phyloP scores from a whole-genome alignment of 2,329 filamentous ascomycete genomes.

The Sarocladiaceae sp. region DNA sequence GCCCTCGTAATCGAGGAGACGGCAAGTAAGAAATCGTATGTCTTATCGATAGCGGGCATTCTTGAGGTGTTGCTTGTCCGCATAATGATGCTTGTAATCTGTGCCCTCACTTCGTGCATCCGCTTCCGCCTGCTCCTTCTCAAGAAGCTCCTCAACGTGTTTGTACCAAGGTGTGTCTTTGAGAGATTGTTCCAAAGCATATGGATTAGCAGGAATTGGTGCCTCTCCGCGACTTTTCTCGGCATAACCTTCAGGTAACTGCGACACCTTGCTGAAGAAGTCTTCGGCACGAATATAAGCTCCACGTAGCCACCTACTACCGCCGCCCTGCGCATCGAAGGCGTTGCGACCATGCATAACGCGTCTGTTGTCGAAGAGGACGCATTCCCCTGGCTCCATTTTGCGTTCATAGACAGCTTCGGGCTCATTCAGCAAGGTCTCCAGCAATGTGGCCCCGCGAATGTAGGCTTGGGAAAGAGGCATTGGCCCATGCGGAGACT shows the following conservation, averaged over 20 bases:
- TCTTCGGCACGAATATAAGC: slow-evolving; percentile 66
- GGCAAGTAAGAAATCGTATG: no score
- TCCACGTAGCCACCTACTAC: slow-evolving; percentile 78
- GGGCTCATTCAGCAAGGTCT: slow-evolving; percentile 51
- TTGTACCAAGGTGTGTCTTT: background rate
- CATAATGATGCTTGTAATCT: slow-evolving; percentile 15
- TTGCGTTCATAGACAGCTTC: slow-evolving; percentile 64
- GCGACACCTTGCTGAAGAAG: slow-evolving; percentile 31
- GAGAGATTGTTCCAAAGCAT: background rate
- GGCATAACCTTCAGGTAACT: slow-evolving; percentile 24
- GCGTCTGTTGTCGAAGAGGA: slow-evolving; percentile 86
- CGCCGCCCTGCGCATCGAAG: slow-evolving; percentile 61
- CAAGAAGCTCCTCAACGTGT: background rate
- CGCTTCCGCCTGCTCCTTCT: background rate
- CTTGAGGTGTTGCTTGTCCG: background rate
- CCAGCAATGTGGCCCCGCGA: slow-evolving; percentile 50
- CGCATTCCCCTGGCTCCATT: slow-evolving; percentile 78
- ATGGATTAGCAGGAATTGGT: background rate
- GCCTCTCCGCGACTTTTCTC: slow-evolving; percentile 9
- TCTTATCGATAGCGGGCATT: no score
- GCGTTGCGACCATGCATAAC: slow-evolving; percentile 77
- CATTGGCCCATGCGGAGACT: slow-evolving; percentile 45
- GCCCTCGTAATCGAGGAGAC: background rate
- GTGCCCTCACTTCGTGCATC: slow-evolving; percentile 13
- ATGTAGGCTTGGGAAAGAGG: slow-evolving; percentile 21